Base-by-base conservation (phyloP, 2,329 filamentous ascomycete genomes). In the Apiospora saccharicola region DNA sequence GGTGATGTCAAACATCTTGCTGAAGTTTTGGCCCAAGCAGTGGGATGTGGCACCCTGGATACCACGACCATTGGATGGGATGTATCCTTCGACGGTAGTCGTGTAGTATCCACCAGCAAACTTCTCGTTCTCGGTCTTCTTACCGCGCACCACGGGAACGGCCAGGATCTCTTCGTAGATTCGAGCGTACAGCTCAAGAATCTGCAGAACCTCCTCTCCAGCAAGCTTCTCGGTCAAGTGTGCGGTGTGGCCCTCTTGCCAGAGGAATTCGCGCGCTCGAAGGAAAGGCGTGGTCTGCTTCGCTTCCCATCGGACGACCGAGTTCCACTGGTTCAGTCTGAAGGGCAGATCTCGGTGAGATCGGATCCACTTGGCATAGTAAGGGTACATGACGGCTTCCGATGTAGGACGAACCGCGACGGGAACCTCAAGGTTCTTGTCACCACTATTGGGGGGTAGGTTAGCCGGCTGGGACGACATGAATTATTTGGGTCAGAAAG, bases 1-100 rank as follows among this genome's bases (percentile, higher is more conserved):
- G 0, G 93, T 97, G 82, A 99, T 98, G 83, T 96, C 93, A 82
- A 98, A 99, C 95, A 99, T 99, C 85, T 97, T 98, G 82, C 93
- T 95, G 85, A 99, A 99, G 86, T 99, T 98, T 85, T 99, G 96
- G 70, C 96, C 96, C 12, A 99, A 88, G 78, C 82, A 94, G 86
- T 99, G 96, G 70, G 94, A 98, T 53, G 96, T 99, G 70, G 91
- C 96, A 76, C 95, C 96, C 85, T 99, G 96, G 74, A 99, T 98
- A 82, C 96, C 96, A 81, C 96, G 93, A 34, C 96, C 96, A 75
- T 97, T 98, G 74, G 94, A 91, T 47, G 96, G 95, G 76, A 99
- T 98, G 83, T 98, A 99, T 46, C 95, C 96, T 85, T 99, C 96
- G 68, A 97, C 93, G 1, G 96, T 99, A 73, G 96, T 97, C 68